A percentile compares a stretch with the other conserved stretches of the same genome.
Evolutionary conservation across 2,329 filamentous ascomycete species (phyloP).

Genomic region (Cladosporium halotolerans): DNA sequence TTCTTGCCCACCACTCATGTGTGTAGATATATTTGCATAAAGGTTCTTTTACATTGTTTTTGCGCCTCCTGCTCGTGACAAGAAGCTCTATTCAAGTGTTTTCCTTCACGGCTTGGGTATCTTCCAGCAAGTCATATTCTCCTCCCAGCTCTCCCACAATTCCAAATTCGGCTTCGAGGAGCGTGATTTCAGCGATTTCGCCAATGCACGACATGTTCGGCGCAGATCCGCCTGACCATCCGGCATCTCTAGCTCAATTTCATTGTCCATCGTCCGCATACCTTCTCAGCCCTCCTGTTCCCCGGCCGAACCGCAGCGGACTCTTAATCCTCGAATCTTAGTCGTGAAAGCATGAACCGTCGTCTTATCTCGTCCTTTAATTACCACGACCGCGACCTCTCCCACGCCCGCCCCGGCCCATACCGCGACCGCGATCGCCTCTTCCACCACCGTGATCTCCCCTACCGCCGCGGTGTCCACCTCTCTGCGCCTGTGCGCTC

Average conservation of each 20-base stretch:
- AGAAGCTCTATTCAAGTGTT: background rate
- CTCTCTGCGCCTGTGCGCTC: conserved; percentile 51
- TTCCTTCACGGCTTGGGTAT: background rate
- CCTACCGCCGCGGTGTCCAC: conserved; percentile 37
- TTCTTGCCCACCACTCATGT: background rate
- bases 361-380: background rate
- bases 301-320: too few species aligned
- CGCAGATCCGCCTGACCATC: background rate
- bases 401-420: conserved; percentile 23
- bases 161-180: too few species aligned
- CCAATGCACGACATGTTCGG: background rate
- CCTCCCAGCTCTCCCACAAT: background rate
- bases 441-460: conserved; percentile 13
- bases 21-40: conserved; percentile 6
- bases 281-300: too few species aligned
- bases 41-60: background rate
- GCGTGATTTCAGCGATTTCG: too few species aligned
- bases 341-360: background rate
- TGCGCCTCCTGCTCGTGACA: background rate
- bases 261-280: too few species aligned
- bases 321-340: background rate
- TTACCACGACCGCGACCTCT: conserved; percentile 15
- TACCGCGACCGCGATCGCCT: conserved; percentile 22
- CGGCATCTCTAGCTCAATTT: too few species aligned
- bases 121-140: background rate